These are phyloP conservation scores for Hypsizygus marmoreus DNA, from an alignment of 768 basidiomycete genomes.

Conservation along the genomic window DNA sequence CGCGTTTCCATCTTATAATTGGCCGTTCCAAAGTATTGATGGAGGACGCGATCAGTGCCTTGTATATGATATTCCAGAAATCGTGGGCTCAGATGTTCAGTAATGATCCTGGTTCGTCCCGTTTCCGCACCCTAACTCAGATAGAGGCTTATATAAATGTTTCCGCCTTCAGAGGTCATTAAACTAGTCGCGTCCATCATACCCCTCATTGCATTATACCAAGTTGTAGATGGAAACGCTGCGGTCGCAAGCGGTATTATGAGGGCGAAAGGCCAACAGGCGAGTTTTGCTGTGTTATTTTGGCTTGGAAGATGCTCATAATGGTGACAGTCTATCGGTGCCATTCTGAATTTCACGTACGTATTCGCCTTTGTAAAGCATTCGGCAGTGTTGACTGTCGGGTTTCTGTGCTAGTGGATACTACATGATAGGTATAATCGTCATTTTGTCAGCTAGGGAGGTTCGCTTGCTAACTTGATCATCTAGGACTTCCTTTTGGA, in stretches of 20 bases:
- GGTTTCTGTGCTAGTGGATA: constrained; percentile 54
- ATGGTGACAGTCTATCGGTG: constrained; percentile 59
- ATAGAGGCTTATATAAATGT: constrained; percentile 1
- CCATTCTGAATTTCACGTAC: constrained; percentile 74
- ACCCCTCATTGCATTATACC: constrained; percentile 74
- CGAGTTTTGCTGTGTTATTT: constrained; percentile 18
- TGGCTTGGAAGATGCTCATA: not conserved
- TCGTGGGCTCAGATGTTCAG: constrained; percentile 78
- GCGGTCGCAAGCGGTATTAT: constrained; percentile 76
- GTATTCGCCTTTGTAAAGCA: constrained; percentile 9
- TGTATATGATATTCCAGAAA: constrained; percentile 60
- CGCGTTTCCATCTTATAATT: not conserved
- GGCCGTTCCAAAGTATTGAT: not conserved
- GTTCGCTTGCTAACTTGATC: constrained; percentile 1
- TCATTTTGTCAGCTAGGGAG: not conserved
- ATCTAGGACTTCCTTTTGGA: constrained; percentile 73
- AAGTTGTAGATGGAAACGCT: constrained; percentile 78
- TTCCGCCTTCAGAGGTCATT: constrained; percentile 46
- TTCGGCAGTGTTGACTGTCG: not conserved
- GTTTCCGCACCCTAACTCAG: not conserved
- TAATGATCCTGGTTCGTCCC: constrained; percentile 50
- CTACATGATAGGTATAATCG: constrained; percentile 58
- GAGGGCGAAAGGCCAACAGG: constrained; percentile 82
- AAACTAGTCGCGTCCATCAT: constrained; percentile 64
- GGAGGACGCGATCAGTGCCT: constrained; percentile 32